Conservation (phyloP, 768 basidiomycete species). For the Lyophyllum shimeji region DNA sequence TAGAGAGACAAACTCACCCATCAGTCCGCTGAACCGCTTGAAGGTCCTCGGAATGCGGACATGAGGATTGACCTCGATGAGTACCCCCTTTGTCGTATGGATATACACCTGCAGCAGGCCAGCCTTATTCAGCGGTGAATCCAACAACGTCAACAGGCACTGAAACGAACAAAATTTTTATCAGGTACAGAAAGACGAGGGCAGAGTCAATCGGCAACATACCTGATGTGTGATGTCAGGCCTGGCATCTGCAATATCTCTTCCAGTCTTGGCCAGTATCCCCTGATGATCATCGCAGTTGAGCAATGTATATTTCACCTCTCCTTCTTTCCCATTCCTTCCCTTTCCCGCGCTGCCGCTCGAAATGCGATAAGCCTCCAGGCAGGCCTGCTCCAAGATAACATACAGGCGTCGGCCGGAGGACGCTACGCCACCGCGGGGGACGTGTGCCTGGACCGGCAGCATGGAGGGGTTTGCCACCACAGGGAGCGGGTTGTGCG, state of each 20-base stretch:
- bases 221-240: slow-evolving; percentile 99
- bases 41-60: slow-evolving; percentile 98
- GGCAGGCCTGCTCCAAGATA: slow-evolving; percentile 89
- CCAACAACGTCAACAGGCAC: slow-evolving; percentile 94
- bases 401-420: slow-evolving; percentile 79
- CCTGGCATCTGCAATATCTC: slow-evolving; percentile 98
- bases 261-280: slow-evolving; percentile 93
- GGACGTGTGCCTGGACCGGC: slow-evolving; percentile 78
- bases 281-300: slow-evolving; percentile 99
- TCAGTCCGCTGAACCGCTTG: slow-evolving; percentile 96
- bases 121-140: slow-evolving; percentile 97
- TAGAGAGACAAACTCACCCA: slow-evolving; percentile 62
- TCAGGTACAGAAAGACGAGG: neutral
- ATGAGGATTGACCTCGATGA: slow-evolving; percentile 98
- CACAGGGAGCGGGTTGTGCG: slow-evolving; percentile 46
- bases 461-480: slow-evolving; percentile 76
- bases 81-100: slow-evolving; percentile 92
- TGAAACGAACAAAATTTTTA: slow-evolving; percentile 29
- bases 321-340: slow-evolving; percentile 57
- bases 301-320: slow-evolving; percentile 93
- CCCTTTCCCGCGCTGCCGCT: slow-evolving; percentile 57
- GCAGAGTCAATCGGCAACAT: slow-evolving; percentile 22
- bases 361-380: slow-evolving; percentile 91
- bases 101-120: slow-evolving; percentile 97
- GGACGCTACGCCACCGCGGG: slow-evolving; percentile 51